Evolutionary conservation across 768 basidiomycete species (phyloP), one percentile per base, ranked within the genome.

Genomic region (Tricholoma matsutake): DNA sequence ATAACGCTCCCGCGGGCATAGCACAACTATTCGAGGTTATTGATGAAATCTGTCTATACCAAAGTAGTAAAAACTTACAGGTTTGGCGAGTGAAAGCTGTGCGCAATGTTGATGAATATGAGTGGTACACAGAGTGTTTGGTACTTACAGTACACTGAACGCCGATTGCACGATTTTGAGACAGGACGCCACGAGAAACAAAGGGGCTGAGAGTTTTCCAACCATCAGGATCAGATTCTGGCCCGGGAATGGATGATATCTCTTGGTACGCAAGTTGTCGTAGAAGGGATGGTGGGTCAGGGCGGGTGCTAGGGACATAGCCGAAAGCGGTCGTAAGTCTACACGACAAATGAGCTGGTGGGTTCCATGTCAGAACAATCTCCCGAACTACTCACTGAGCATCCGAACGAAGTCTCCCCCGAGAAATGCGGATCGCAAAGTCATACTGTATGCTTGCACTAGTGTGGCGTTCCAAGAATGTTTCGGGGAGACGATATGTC

Each of bases 321-420:
- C 80, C 82, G 64, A 85, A 83, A 6, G 80, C 78, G 5, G 83
- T 83, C 57, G 77, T 81, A 43, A 85, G 75, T 62, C 82, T 83
- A 56, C 63, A 43, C 13, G 20, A 25, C 28, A 45, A 29, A 32
- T 49, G 14, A 60, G 39, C 61, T 11, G 20, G 31, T 9, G 54
- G 29, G 32, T 9, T 18, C 31, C 3, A 51, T 45, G 10, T 18
- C 9, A 53, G 13, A 37, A 20, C 16, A 0, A 11, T 58, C 5
- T 0, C 25, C 34, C 11, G 43, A 18, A 35, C 16, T 28, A 73
- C 79, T 69, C 60, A 82, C 81, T 72, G 75, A 69, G 77, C 80
- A 63, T 82, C 78, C 11, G 79, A 63, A 56, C 82, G 75, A 52
- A 84, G 76, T 65, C 77, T 81, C 9, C 82, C 82, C 54, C 81